Base-by-base conservation (phyloP, 2,329 filamentous ascomycete genomes). In the Xylariaceae sp. region DNA sequence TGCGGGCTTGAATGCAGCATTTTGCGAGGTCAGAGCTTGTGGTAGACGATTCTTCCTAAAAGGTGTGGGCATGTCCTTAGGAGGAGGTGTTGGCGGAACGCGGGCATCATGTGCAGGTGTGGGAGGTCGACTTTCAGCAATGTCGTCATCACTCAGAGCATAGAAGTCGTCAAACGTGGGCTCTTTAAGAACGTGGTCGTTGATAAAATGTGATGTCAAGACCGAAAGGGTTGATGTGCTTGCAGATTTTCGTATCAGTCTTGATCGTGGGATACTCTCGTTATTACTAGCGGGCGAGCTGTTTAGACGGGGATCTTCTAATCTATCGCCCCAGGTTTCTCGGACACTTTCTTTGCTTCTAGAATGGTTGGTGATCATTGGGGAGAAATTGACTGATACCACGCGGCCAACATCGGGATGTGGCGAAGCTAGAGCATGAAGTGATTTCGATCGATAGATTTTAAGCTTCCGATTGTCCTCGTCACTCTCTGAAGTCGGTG, bases 91-190 rank as follows among this genome's bases (percentile, higher is more conserved):
- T 9, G 71, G 68, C 11, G 71, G 68, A 19, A 63, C 50, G n/a
- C 48, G 51, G 21, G 50, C 3, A 49, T 65, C 54, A 49, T 34
- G 21, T 21, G 50, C 31, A 37, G 58, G 58, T 33, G 66, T 66
- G n/a, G 53, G 23, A 39, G 64, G 64, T 66, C 43, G 56, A 39
- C 61, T 71, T 63, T 86, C 83, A 7, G 82, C 81, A 58, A 86
- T 83, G 53, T 86, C 83, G 26, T 86, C 82, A 57, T 86, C 83
- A 54, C 77, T 81, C 5, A 86, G 73, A 17, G 76, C 74, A 50
- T 83, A 73, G 48, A 86, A 85, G 34, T 86, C 83, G 16, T 77
- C 75, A 19, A 85, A 71, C 33, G 78, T 78, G 5, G 82, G 82
- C 63, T 85, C 82, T 41, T 74, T 73, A 3, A 85, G 74, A 1